A percentile compares a stretch with the other conserved stretches of the same genome.
Conservation (phyloP, 2,329 filamentous ascomycete genomes). For the Cylindrodendrum hubeiense region DNA sequence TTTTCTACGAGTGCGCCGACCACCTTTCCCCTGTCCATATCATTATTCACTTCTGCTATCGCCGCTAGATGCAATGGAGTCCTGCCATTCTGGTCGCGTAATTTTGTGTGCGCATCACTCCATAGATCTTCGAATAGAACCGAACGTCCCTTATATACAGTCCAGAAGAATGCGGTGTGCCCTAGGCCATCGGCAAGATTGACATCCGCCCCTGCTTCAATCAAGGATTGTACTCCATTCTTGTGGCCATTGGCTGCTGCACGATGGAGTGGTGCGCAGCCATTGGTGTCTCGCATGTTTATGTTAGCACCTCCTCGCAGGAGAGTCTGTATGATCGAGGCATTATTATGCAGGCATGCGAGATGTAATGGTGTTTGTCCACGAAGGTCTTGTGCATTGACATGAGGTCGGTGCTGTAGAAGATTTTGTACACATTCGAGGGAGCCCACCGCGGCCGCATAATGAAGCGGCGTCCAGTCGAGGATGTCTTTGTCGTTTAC, state of each 20-base stretch:
- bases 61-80: conserved; percentile 26
- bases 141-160: conserved; percentile 15
- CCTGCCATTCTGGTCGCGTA: conserved; percentile 24
- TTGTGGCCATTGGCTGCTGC: conserved; percentile 3
- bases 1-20: background rate
- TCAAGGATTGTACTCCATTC: background rate
- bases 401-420: conserved; percentile 13
- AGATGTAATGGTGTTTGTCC: conserved; percentile 44
- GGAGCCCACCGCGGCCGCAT: conserved; percentile 18
- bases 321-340: background rate
- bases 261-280: conserved; percentile 4
- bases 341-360: conserved; percentile 7
- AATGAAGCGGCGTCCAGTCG: conserved; percentile 39
- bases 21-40: no score
- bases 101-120: conserved; percentile 13
- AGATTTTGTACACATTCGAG: background rate
- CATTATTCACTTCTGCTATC: background rate
- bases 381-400: conserved; percentile 22
- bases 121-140: conserved; percentile 11
- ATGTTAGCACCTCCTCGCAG: background rate
- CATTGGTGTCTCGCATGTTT: conserved; percentile 4
- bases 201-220: conserved; percentile 7
- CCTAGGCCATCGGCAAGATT: conserved; percentile 3
- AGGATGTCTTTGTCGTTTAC: conserved; percentile 31
- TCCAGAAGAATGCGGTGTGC: conserved; percentile 20